These are phyloP conservation scores for Cytospora leucostoma DNA, from an alignment of 2,329 filamentous ascomycete species.

Conservation along the genomic window DNA sequence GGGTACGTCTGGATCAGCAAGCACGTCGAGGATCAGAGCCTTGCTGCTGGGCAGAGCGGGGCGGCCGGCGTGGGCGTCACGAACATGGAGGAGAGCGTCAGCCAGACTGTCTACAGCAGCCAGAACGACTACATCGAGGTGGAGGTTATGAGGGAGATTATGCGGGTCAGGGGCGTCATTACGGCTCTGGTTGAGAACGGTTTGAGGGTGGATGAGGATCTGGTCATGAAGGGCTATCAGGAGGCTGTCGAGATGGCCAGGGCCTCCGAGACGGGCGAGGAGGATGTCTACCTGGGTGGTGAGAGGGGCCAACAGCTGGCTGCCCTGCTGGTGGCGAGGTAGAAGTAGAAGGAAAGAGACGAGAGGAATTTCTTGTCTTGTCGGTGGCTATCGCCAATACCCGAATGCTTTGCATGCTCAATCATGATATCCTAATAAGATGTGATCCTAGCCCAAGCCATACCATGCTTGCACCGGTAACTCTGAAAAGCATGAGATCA, in stretches of 20 bases:
- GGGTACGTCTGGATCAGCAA: slow-evolving; percentile 96
- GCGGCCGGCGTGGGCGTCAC: slow-evolving; percentile 70
- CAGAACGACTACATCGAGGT: slow-evolving; percentile 85
- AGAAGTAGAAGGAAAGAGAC: neutral
- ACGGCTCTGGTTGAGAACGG: slow-evolving; percentile 80
- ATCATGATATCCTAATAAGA: neutral
- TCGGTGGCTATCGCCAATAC: neutral
- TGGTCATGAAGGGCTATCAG: slow-evolving; percentile 78
- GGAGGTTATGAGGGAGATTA: slow-evolving; percentile 83
- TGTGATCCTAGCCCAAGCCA: neutral
- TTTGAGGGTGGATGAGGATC: slow-evolving; percentile 85
- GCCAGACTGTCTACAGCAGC: slow-evolving; percentile 85
- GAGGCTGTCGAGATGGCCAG: slow-evolving; percentile 75
- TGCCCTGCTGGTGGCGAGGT: slow-evolving; percentile 40
- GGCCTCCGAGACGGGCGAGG: slow-evolving; percentile 55
- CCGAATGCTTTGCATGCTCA: neutral
- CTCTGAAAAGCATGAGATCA: too few species aligned
- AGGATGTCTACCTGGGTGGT: slow-evolving; percentile 62
- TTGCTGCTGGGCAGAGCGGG: slow-evolving; percentile 47
- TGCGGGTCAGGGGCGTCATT: slow-evolving; percentile 78
- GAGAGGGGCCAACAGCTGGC: slow-evolving; percentile 55
- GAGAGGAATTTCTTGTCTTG: neutral
- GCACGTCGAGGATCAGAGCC: slow-evolving; percentile 66
- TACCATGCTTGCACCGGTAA: too few species aligned
- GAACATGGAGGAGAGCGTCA: slow-evolving; percentile 83